phyloP scores from a whole-genome alignment of 2,329 filamentous ascomycete species.

The Phyllosticta ampelicida region DNA sequence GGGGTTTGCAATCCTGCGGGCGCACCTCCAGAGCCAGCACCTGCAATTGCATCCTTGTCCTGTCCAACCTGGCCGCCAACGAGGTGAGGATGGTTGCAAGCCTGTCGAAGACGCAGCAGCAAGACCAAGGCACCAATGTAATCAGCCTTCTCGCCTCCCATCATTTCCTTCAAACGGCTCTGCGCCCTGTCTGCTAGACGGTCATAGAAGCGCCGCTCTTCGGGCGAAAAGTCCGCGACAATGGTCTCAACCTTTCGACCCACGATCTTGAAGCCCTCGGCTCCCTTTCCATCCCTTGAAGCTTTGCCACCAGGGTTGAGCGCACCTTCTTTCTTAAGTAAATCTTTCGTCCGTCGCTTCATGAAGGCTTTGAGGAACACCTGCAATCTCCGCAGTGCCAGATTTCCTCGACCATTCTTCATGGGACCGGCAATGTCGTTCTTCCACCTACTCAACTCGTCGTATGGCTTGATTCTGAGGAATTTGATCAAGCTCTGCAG shows the following conservation, averaged over 20 bases:
- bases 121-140: conserved; percentile 91
- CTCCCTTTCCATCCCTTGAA: conserved; percentile 41
- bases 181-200: conserved; percentile 76
- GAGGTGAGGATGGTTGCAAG: conserved; percentile 87
- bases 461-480: conserved; percentile 81
- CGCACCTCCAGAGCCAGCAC: conserved; percentile 19
- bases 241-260: conserved; percentile 80
- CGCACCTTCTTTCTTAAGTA: conserved; percentile 80
- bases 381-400: conserved; percentile 80
- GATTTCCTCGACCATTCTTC: conserved; percentile 78
- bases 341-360: conserved; percentile 96
- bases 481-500: conserved; percentile 90
- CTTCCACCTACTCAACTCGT: conserved; percentile 78
- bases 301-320: conserved; percentile 63
- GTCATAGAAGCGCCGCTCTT: conserved; percentile 78
- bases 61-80: conserved; percentile 76
- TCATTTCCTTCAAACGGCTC: conserved; percentile 77
- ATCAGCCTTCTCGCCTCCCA: conserved; percentile 66
- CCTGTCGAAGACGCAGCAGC: conserved; percentile 79
- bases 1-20: conserved; percentile 21
- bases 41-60: conserved; percentile 72
- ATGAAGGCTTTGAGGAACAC: conserved; percentile 85
- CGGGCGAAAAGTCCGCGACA: conserved; percentile 63
- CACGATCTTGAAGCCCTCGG: conserved; percentile 73
- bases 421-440: conserved; percentile 82